phyloP scores from a whole-genome alignment of 164 flowering plant species.

The Annona squamosa region DNA sequence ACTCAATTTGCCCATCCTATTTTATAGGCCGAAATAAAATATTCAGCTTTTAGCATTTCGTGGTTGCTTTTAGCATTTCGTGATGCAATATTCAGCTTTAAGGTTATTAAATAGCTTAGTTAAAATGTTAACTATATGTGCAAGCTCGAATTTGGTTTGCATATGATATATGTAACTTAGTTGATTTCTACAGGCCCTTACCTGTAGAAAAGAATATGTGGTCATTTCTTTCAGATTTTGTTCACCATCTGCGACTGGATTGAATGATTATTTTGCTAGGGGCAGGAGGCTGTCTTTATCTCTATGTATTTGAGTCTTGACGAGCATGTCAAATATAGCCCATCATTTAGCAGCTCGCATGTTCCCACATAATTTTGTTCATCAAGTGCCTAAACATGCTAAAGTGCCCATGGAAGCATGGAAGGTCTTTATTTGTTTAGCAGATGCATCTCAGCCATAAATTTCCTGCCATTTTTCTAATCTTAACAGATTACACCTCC shows the following conservation, averaged over 20 bases:
- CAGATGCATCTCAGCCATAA: background rate
- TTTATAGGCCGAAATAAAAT: too few relatives aligned
- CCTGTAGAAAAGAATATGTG: background rate
- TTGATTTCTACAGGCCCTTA: background rate
- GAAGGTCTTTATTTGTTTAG: background rate
- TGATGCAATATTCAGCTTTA: too few relatives aligned
- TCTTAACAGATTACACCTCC: background rate
- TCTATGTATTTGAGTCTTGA: background rate
- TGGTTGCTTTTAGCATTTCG: too few relatives aligned
- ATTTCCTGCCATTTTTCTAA: background rate
- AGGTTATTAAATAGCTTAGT: too few relatives aligned
- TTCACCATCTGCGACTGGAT: background rate
- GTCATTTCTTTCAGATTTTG: background rate
- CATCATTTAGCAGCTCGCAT: background rate
- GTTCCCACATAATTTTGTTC: background rate
- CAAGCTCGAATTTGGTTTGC: too few relatives aligned
- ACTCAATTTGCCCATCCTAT: too few relatives aligned
- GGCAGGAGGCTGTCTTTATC: background rate
- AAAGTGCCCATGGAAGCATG: background rate
- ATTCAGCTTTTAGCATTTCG: too few relatives aligned
- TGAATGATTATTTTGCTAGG: background rate
- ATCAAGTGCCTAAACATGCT: background rate
- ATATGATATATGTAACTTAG: too few relatives aligned
- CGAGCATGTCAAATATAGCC: background rate
- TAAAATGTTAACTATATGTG: too few relatives aligned